Percentiles rank a stretch among this genome's conserved stretches.
Conservation (phyloP, 345 rosid species). For the Psidium guajava region DNA sequence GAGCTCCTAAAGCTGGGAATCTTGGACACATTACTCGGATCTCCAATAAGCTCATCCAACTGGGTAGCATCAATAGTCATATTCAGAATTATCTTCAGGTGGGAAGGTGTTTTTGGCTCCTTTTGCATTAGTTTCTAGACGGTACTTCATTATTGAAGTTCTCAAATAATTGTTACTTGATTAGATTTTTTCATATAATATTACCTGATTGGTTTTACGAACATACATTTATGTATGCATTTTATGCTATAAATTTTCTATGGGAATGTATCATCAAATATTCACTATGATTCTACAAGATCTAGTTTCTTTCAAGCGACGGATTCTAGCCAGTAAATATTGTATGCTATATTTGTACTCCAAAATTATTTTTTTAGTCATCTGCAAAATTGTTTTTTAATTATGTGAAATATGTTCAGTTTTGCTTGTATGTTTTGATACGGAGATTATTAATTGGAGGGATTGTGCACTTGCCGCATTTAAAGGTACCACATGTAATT, state of each 20-base stretch:
- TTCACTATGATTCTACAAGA: too few relatives aligned
- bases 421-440: neutral
- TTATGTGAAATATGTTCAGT: neutral
- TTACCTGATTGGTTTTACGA: neutral
- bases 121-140: neutral
- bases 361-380: neutral
- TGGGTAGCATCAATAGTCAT: conserved; percentile 43
- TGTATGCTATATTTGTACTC: neutral
- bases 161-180: neutral
- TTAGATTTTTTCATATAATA: neutral
- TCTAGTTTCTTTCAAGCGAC: too few relatives aligned
- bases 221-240: neutral
- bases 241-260: too few relatives aligned
- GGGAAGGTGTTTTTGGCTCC: conserved; percentile 1
- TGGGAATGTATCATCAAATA: too few relatives aligned
- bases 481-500: neutral
- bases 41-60: conserved; percentile 71
- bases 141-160: neutral
- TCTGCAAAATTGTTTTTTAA: neutral
- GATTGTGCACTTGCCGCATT: neutral
- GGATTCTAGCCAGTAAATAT: neutral
- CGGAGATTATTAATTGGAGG: neutral
- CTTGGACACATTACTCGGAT: conserved; percentile 84
- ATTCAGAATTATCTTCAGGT: conserved; percentile 75
- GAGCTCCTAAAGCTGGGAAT: conserved; percentile 72